A percentile compares a stretch with the other conserved stretches of the same genome.
Evolutionary conservation across 1,284 basidiomycete species (phyloP).

Genomic region (Laetiporus sulphureus): DNA sequence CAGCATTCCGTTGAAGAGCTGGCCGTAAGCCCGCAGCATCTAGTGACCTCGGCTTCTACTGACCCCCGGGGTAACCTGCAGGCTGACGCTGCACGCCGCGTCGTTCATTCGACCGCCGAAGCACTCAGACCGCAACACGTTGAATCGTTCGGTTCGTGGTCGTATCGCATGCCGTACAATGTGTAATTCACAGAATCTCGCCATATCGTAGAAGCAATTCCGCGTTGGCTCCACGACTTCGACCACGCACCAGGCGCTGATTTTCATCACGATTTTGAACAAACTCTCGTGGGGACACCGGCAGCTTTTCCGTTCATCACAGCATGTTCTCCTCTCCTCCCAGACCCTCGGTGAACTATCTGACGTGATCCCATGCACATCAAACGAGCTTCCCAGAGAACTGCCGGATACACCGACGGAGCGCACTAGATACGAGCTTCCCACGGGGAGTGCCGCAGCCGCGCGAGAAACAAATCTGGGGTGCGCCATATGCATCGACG

Average conservation of each 20-base stretch:
- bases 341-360: constrained; percentile 66
- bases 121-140: constrained; percentile 58
- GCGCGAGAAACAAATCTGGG: constrained; percentile 23
- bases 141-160: constrained; percentile 38
- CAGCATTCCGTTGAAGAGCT: constrained; percentile 43
- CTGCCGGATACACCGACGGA: constrained; percentile 25
- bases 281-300: constrained; percentile 55
- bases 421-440: constrained; percentile 29
- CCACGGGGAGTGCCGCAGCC: constrained; percentile 12
- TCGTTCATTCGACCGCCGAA: constrained; percentile 58
- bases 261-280: constrained; percentile 54
- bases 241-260: constrained; percentile 34
- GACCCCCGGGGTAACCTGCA: constrained; percentile 20
- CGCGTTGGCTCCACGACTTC: constrained; percentile 15
- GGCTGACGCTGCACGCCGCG: constrained; percentile 44
- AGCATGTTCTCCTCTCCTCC: constrained; percentile 60
- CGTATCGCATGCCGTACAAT: no score
- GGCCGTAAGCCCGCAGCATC: constrained; percentile 39
- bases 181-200: constrained; percentile 8
- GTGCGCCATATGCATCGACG: constrained; percentile 55
- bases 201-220: constrained; percentile 26
- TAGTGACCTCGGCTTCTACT: background rate
- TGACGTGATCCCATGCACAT: constrained; percentile 54
- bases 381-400: constrained; percentile 46
- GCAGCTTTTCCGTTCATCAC: constrained; percentile 54